phyloP scores from a whole-genome alignment of 305 asterid genomes.

The Fraxinus nigra region DNA sequence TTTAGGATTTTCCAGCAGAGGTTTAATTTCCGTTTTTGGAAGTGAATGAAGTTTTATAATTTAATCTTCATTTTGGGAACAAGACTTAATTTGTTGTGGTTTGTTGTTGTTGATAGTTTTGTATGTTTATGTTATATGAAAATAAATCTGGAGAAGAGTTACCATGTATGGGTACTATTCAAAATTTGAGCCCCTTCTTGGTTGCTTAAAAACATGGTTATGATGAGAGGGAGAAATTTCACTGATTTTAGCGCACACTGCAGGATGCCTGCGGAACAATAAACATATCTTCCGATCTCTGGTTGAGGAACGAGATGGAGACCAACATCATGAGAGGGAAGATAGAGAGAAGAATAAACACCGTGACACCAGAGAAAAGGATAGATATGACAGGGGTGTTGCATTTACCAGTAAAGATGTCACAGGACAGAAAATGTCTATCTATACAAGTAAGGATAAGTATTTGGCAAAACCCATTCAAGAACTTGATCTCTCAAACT shows the following conservation, averaged over 20 bases:
- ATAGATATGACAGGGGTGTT: conserved; percentile 56
- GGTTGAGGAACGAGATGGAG: conserved; percentile 58
- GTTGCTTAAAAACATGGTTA: conserved; percentile 12
- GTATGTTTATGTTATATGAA: neutral
- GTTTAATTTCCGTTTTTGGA: neutral
- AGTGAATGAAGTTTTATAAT: neutral
- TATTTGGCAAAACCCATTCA: conserved; percentile 77
- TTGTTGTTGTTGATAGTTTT: conserved; percentile 21
- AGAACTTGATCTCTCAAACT: conserved; percentile 93
- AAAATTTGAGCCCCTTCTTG: conserved; percentile 13
- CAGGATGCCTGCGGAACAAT: conserved; percentile 71
- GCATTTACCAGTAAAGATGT: conserved; percentile 55
- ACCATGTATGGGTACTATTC: neutral
- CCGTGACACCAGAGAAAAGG: conserved; percentile 60
- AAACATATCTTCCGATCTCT: conserved; percentile 43
- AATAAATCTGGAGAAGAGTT: neutral
- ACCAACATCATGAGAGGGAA: conserved; percentile 54
- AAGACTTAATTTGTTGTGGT: conserved; percentile 21
- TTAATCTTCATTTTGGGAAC: neutral
- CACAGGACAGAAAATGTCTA: conserved; percentile 57
- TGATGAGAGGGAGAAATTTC: conserved; percentile 13
- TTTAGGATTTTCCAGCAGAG: conserved; percentile 18
- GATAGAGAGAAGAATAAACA: conserved; percentile 59
- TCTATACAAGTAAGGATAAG: conserved; percentile 71
- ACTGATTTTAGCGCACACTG: conserved; percentile 27